Base-by-base conservation (phyloP, 768 basidiomycete species). In the Russula abietina region DNA sequence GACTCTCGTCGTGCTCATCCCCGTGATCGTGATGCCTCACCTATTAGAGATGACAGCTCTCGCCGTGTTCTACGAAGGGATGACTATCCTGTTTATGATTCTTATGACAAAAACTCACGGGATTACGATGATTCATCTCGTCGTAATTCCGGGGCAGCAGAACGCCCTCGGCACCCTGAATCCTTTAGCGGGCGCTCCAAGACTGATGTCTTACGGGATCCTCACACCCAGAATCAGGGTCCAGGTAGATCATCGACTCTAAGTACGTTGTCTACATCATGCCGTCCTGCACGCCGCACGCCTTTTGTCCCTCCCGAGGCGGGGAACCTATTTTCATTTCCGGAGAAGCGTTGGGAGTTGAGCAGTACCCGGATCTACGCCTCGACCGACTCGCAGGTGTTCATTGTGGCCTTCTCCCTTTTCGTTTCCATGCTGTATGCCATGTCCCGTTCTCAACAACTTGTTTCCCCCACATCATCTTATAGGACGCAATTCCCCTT, bases 231-330 rank as follows among this genome's bases (percentile, higher is more conserved):
- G 22, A 60, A 65, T 38, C 66, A 65, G 41, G 60, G 60, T 55
- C 55, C 65, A 54, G 61, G 56, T 59, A 62, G 65, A 59, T 63
- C 67, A 55, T 61, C 67, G 61, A 68, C 67, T 58, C 59, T 68
- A 66, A 68, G 67, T 68, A 68, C 67, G 67, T 68, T 68, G 43
- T 68, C 65, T 55, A 56, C 67, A 68, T 68, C 67, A 61, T 68
- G 65, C 67, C 65, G 52, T 59, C 61, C 61, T 56, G 39, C 61
- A 39, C 55, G 43, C 57, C 58, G 46, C 22, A 51, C 58, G 49
- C 62, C 63, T 65, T 41, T 56, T 38, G 26, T 45, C 55, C 50
- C 65, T 68, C 55, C 61, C 65, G 61, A 55, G 65, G 67, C 57
- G 67, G 65, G 66, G 65, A 61, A 52, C 57, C 46, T 45, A 28